Conservation (phyloP, 139 green algal genomes). For the Chlamydomonas incerta region DNA sequence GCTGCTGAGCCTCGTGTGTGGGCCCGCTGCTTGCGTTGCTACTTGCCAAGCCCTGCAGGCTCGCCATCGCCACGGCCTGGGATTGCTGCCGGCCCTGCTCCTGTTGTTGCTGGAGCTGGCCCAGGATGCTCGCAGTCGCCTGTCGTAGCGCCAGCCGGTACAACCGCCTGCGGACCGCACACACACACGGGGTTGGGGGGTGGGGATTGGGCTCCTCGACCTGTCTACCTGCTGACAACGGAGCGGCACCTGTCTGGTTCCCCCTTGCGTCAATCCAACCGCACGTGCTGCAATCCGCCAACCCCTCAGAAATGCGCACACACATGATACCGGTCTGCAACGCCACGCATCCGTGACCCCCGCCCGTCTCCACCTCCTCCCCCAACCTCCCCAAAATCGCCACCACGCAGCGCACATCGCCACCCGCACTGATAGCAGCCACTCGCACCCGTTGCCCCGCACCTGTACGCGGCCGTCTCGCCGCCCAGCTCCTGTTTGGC, state of each 20-base stretch:
- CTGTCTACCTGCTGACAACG: no score
- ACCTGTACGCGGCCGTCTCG: neutral
- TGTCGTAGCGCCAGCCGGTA: neutral
- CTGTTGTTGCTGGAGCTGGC: neutral
- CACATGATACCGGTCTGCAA: no score
- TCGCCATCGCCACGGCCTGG: no score
- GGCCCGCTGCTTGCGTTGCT: neutral
- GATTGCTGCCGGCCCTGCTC: neutral
- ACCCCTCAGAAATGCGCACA: no score
- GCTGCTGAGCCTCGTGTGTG: neutral
- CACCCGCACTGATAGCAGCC: no score
- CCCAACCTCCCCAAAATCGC: no score
- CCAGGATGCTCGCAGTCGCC: neutral
- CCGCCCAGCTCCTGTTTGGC: constrained; percentile 26
- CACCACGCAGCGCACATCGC: no score
- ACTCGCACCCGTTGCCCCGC: neutral
- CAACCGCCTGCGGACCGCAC: neutral
- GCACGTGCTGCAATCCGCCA: neutral
- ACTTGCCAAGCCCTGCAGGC: no score
- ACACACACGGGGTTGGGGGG: no score
- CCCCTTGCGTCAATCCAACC: no score
- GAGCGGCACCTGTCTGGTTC: neutral
- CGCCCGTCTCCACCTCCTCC: no score
- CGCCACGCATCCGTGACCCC: no score
- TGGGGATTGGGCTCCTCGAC: neutral